A percentile compares a stretch with the other conserved stretches of the same genome.
Evolutionary conservation across 2,329 filamentous ascomycete genomes (phyloP).

Genomic region (Sclerotiophoma versabilis): DNA sequence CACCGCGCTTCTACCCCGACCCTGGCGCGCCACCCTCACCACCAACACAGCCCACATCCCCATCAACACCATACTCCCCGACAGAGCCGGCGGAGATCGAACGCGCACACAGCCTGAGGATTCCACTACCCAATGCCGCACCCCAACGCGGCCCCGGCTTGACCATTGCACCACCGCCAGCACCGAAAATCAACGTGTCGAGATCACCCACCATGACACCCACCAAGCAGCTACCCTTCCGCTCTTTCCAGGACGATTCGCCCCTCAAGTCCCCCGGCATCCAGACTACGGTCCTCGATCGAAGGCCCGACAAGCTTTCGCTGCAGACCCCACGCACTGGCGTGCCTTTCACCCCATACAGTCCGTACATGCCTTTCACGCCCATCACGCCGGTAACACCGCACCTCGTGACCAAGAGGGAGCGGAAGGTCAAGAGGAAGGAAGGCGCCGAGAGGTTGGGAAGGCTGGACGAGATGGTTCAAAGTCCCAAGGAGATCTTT

Average conservation of each 20-base stretch:
- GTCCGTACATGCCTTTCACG: conserved; percentile 80
- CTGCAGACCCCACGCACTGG: conserved; percentile 61
- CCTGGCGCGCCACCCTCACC: conserved; percentile 63
- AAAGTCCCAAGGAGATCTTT: conserved; percentile 49
- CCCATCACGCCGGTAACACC: conserved; percentile 79
- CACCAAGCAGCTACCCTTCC: conserved; percentile 43
- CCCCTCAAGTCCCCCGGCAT: conserved; percentile 39
- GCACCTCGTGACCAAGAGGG: conserved; percentile 73
- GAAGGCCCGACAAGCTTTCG: conserved; percentile 40
- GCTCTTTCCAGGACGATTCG: conserved; percentile 35
- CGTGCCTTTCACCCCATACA: conserved; percentile 74
- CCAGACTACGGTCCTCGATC: conserved; percentile 55
- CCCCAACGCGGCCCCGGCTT: conserved; percentile 15
- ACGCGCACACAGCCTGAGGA: conserved; percentile 47
- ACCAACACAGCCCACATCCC: conserved; percentile 51
- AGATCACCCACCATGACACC: neutral
- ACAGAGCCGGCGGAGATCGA: conserved; percentile 47
- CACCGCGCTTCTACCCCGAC: conserved; percentile 61
- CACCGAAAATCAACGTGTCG: conserved; percentile 6
- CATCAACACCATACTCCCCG: conserved; percentile 39
- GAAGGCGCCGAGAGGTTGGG: conserved; percentile 68
- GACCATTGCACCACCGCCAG: conserved; percentile 16
- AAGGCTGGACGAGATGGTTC: conserved; percentile 46
- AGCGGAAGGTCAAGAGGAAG: conserved; percentile 72
- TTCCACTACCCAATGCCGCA: conserved; percentile 37